A percentile compares a stretch with the other conserved stretches of the same genome.
Conservation (phyloP, 225 moss, liverwort and hornwort species). For the Sphagnum tenellum region DNA sequence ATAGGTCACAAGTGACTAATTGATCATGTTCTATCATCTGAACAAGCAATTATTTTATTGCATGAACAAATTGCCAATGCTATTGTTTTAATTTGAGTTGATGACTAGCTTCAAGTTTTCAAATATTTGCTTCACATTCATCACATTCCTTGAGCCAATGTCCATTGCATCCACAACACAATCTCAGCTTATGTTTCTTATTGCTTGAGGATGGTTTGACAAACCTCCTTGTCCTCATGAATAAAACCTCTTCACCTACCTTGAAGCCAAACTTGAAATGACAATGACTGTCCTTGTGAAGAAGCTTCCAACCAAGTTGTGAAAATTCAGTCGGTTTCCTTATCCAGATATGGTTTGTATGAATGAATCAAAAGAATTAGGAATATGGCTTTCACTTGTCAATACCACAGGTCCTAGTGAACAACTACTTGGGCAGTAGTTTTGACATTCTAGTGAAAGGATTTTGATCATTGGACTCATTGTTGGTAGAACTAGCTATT, state of each 20-base stretch:
- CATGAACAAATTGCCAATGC: too few relatives aligned
- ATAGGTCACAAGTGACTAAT: too few relatives aligned
- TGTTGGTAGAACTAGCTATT: not conserved
- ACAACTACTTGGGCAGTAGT: not conserved
- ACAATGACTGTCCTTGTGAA: not conserved
- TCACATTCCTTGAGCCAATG: slow-evolving; percentile 1
- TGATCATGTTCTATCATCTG: too few relatives aligned
- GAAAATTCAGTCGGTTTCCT: not conserved
- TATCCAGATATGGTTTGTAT: not conserved
- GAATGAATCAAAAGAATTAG: not conserved
- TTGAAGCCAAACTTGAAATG: not conserved
- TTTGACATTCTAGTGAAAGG: not conserved
- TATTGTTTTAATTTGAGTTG: too few relatives aligned
- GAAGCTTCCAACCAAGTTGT: not conserved
- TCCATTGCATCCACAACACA: not conserved
- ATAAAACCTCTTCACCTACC: not conserved
- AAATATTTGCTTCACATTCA: not conserved
- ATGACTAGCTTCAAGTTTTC: too few relatives aligned
- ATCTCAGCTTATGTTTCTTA: not conserved
- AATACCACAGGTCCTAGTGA: not conserved
- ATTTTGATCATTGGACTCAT: not conserved
- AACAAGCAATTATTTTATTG: too few relatives aligned
- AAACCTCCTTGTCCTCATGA: not conserved
- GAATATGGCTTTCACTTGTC: not conserved
- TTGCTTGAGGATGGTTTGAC: not conserved